Conservation (phyloP, 352 stramenopile species). For the Pythium aquatile region DNA sequence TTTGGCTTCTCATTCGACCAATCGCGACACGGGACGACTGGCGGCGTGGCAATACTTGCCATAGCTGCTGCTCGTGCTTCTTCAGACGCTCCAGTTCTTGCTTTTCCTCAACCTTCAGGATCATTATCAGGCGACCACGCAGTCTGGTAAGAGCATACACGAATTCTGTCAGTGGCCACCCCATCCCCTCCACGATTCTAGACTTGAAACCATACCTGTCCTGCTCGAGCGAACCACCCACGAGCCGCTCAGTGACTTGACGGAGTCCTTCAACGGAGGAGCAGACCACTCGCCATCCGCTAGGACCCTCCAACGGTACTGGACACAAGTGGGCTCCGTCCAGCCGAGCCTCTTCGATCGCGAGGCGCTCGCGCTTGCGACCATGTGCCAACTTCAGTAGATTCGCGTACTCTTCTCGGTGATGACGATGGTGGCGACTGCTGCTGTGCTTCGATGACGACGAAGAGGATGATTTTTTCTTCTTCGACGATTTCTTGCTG, state of each 20-base stretch:
- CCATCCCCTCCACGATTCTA: too few species aligned
- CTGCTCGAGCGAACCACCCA: conserved; percentile 71
- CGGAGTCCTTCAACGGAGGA: conserved; percentile 65
- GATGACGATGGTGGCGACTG: conserved; percentile 53
- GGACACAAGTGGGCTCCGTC: conserved; percentile 32
- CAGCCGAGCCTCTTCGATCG: conserved; percentile 58
- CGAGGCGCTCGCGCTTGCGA: conserved; percentile 54
- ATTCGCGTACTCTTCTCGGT: conserved; percentile 67
- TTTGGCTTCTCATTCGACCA: conserved; percentile 69
- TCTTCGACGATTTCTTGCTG: conserved; percentile 57
- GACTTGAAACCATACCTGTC: conserved; percentile 38
- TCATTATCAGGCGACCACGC: conserved; percentile 67
- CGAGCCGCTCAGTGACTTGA: conserved; percentile 48
- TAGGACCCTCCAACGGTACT: conserved; percentile 46
- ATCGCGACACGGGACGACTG: conserved; percentile 85
- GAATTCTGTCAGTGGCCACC: neutral
- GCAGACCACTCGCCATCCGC: conserved; percentile 67
- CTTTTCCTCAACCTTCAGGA: conserved; percentile 79
- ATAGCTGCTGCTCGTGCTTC: conserved; percentile 64
- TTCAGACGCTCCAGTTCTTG: conserved; percentile 58
- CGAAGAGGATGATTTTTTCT: conserved; percentile 72
- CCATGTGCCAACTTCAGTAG: conserved; percentile 53
- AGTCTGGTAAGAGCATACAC: conserved; percentile 34
- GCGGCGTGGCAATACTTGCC: conserved; percentile 74
- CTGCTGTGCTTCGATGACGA: conserved; percentile 47